Conservation (phyloP, 352 stramenopile genomes). For the Lagenidium sp. region DNA sequence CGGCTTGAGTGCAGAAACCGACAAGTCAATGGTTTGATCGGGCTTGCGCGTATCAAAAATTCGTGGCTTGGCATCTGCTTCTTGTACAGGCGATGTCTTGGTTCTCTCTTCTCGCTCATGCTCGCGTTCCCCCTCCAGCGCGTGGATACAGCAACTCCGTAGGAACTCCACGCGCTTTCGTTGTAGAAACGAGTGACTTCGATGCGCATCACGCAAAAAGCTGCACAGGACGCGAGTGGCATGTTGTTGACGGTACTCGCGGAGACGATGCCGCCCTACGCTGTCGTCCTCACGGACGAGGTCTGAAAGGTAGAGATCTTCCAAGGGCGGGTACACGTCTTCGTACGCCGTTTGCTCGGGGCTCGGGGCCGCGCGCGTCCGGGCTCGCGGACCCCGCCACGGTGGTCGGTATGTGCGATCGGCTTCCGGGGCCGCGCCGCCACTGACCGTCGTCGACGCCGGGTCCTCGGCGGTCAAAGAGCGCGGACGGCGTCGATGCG, state of each 20-base stretch:
- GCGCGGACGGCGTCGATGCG: no score
- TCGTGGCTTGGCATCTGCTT: neutral
- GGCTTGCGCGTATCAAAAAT: conserved; percentile 7
- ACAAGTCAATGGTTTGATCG: conserved; percentile 25
- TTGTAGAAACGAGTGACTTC: conserved; percentile 29
- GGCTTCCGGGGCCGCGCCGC: no score
- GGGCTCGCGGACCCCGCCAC: no score
- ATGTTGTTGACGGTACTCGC: conserved; percentile 8
- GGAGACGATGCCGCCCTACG: conserved; percentile 2
- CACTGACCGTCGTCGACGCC: no score
- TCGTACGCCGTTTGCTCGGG: conserved; percentile 23
- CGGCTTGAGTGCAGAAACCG: conserved; percentile 30
- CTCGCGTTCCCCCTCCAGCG: conserved; percentile 28
- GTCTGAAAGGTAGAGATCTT: conserved; percentile 37
- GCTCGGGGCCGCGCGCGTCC: no score
- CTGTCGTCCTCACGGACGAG: neutral
- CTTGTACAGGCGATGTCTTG: neutral
- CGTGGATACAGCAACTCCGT: conserved; percentile 43
- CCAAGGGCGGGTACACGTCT: conserved; percentile 43
- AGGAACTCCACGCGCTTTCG: conserved; percentile 60
- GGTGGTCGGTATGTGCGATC: no score
- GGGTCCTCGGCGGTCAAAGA: no score
- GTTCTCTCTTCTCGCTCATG: conserved; percentile 12
- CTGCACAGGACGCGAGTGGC: conserved; percentile 8
- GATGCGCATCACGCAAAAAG: conserved; percentile 8